phyloP scores from a whole-genome alignment of 139 green algal genomes.

The Zygnema circumcarinatum region DNA sequence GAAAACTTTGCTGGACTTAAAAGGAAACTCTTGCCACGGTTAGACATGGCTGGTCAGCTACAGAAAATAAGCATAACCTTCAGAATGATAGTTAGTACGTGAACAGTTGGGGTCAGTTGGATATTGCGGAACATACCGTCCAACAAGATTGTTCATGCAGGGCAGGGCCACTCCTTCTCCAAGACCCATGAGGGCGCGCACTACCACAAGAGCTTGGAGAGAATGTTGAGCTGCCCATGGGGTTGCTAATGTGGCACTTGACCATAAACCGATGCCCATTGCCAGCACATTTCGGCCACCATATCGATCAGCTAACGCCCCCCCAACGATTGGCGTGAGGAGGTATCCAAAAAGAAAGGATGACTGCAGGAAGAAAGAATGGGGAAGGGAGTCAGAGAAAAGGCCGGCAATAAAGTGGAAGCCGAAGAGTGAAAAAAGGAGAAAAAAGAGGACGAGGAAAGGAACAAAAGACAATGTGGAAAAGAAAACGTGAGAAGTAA shows the following conservation, averaged over 20 bases:
- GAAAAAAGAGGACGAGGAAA: neutral
- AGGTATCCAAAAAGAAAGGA: slow-evolving; percentile 96
- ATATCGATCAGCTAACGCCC: slow-evolving; percentile 82
- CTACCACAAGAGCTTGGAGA: slow-evolving; percentile 75
- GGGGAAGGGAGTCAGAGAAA: neutral
- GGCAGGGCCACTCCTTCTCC: slow-evolving; percentile 93
- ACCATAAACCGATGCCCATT: slow-evolving; percentile 83
- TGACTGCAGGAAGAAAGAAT: slow-evolving; percentile 63
- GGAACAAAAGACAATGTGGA: neutral
- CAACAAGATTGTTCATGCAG: slow-evolving; percentile 91
- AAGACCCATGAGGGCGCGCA: slow-evolving; percentile 78
- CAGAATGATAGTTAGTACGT: too few species aligned
- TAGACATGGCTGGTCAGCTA: too few species aligned
- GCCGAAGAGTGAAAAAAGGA: neutral
- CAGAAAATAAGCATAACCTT: too few species aligned
- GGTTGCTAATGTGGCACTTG: slow-evolving; percentile 76
- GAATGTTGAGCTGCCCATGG: slow-evolving; percentile 67
- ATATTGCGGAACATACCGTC: slow-evolving; percentile 64
- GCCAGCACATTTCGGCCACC: slow-evolving; percentile 82
- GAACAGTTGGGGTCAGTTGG: too few species aligned
- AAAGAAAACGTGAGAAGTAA: neutral
- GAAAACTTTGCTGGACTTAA: too few species aligned
- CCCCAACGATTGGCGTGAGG: slow-evolving; percentile 82
- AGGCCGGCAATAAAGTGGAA: neutral
- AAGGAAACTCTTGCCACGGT: too few species aligned